phyloP scores from a whole-genome alignment of 441 rosid genomes.

The Croton setiger region DNA sequence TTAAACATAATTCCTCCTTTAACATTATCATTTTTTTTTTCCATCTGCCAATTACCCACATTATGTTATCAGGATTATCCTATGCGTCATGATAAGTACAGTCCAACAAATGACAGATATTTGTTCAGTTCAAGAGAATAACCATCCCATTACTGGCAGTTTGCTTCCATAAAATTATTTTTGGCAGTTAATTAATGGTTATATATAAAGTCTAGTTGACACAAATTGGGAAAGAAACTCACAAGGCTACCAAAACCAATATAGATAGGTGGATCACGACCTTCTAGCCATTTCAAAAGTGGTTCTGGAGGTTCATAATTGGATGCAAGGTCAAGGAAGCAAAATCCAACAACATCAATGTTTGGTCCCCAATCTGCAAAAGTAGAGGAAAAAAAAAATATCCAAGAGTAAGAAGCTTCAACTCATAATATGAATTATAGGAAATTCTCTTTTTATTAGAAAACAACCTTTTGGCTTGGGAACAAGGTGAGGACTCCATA shows the following conservation, averaged over 20 bases:
- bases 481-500: conserved; percentile 99
- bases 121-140: not conserved
- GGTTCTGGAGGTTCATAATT: conserved; percentile 91
- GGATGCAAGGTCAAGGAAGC: conserved; percentile 97
- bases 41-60: not conserved
- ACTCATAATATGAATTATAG: not conserved
- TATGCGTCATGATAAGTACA: not conserved
- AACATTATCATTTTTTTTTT: not conserved
- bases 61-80: not conserved
- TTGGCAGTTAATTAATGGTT: not conserved
- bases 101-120: not conserved
- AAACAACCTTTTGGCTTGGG: conserved; percentile 95
- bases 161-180: not conserved
- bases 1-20: not conserved
- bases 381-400: not conserved
- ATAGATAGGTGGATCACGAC: conserved; percentile 81
- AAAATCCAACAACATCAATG: conserved; percentile 95
- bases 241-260: conserved; percentile 99
- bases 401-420: conserved; percentile 17
- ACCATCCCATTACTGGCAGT: not conserved
- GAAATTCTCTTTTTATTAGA: conserved; percentile 1
- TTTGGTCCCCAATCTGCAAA: conserved; percentile 94
- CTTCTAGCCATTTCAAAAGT: conserved; percentile 81
- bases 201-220: not conserved
- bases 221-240: conserved; percentile 36